Evolutionary conservation across 805 yeast genomes (phyloP).

Genomic region (Maudiozyma serrabonitensis): DNA sequence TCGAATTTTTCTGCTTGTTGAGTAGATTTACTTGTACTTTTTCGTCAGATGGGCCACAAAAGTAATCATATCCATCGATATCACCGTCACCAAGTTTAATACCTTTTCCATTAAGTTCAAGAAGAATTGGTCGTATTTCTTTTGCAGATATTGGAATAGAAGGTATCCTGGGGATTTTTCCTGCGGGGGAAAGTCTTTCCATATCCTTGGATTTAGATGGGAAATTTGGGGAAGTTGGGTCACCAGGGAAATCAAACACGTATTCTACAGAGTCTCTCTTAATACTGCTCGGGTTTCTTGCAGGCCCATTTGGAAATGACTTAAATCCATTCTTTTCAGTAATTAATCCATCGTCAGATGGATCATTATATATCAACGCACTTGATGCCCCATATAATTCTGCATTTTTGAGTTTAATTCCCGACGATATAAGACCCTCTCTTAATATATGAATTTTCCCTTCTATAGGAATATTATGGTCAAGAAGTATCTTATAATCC

Average conservation of each 20-base stretch:
- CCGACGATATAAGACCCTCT: conserved; percentile 40
- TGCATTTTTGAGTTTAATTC: conserved; percentile 53
- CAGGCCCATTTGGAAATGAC: conserved; percentile 56
- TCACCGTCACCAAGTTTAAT: conserved; percentile 33
- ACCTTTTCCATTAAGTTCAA: conserved; percentile 32
- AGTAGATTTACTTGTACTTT: conserved; percentile 29
- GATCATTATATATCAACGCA: conserved; percentile 36
- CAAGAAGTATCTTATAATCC: conserved; percentile 40
- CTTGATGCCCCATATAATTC: conserved; percentile 54
- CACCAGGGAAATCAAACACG: conserved; percentile 57
- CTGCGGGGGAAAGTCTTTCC: conserved; percentile 33
- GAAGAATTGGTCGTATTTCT: conserved; percentile 35
- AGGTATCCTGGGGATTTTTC: conserved; percentile 42
- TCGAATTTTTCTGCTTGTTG: conserved; percentile 34
- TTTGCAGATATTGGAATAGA: conserved; percentile 41
- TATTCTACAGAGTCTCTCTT: conserved; percentile 54
- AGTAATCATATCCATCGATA: conserved; percentile 35
- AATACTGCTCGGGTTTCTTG: conserved; percentile 51
- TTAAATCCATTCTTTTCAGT: conserved; percentile 46
- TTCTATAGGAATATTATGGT: conserved; percentile 34
- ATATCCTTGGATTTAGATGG: conserved; percentile 38
- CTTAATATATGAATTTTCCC: conserved; percentile 55
- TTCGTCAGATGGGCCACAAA: conserved; percentile 37
- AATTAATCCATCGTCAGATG: conserved; percentile 46
- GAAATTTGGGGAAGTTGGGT: conserved; percentile 70